Conservation (phyloP, 2,329 filamentous ascomycete genomes). For the Penicillium crustosum region DNA sequence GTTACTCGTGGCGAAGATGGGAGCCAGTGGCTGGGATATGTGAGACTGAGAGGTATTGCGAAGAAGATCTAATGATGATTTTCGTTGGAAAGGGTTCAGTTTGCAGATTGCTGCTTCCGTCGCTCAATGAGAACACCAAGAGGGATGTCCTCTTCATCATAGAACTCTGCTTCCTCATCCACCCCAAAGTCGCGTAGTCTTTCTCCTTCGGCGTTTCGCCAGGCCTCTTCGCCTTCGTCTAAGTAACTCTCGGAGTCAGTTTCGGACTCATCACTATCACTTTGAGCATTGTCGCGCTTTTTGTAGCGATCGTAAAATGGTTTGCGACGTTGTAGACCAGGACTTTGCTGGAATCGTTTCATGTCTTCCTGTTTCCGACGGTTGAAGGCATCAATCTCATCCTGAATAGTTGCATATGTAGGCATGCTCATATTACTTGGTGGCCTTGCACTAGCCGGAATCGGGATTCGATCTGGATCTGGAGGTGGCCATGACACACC, state of each 20-base stretch:
- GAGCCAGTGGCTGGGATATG: conserved; percentile 51
- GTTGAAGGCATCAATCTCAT: conserved; percentile 55
- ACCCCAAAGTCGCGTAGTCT: conserved; percentile 63
- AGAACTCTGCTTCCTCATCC: conserved; percentile 64
- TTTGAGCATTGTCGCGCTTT: conserved; percentile 9
- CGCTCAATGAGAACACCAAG: conserved; percentile 54
- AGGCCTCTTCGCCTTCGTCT: conserved; percentile 58
- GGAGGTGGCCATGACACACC: conserved; percentile 49
- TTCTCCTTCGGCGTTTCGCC: conserved; percentile 64
- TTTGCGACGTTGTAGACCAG: conserved; percentile 39
- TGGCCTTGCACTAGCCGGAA: conserved; percentile 26
- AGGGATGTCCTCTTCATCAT: conserved; percentile 62
- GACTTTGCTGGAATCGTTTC: conserved; percentile 41
- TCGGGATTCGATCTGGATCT: conserved; percentile 51
- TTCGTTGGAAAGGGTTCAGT: neutral
- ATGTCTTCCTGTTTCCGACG: conserved; percentile 55
- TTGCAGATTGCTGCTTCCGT: conserved; percentile 24
- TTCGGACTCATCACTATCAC: conserved; percentile 19
- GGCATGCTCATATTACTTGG: conserved; percentile 27
- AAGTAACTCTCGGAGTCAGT: conserved; percentile 24
- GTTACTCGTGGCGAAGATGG: conserved; percentile 59
- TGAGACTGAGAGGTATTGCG: conserved; percentile 46
- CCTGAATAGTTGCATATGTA: conserved; percentile 34
- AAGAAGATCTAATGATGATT: conserved; percentile 27
- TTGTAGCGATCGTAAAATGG: conserved; percentile 44